Evolutionary conservation across 495 filamentous ascomycete genomes (phyloP), one percentile per base, ranked within the genome.

Genomic region (Xylaria grammica): DNA sequence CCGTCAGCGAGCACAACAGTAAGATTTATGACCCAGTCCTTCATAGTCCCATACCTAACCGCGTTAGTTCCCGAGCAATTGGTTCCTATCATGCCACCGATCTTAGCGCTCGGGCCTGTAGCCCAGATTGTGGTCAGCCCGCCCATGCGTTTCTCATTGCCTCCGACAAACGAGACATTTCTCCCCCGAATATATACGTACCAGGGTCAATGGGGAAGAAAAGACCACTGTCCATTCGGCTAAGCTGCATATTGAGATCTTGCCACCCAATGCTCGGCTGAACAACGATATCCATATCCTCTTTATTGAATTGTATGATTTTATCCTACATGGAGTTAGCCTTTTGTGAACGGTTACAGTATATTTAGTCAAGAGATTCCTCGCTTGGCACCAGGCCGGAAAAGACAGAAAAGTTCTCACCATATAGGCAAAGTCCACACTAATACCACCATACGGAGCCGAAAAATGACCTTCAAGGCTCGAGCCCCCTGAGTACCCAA

Each of bases 251-350:
- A 71, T 97, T 97, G 51, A 97, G 77, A 48, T 89, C 85, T 87
- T 94, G 92, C 92, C 93, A 97, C n/a, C 89, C 87, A 42, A 97
- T 90, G 10, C 87, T 88, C 2, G 94, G 94, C 70, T 97, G 94
- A 9, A 97, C 93, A 6, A 95, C 89, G 62, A 97, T 81, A 70
- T 97, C 94, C 90, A 97, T 90, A 74, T 97, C 94, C 5, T 90
- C 89, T 57, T 90, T 86, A 73, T 96, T 89, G 51, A 97, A 81
- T 45, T 87, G 80, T 30, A 97, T 42, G 32, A 96, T 90, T 66
- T 89, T 83, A 72, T 96, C 87, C 62, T 65, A 27, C 19, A 20
- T 6, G 17, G 13, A 42, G 40, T 42, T 15, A 42, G 40, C 15
- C 17, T 3, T 17, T 6, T 6, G 34, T 36, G 20, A 7, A 19